Base-by-base conservation (phyloP, 192 early-diverging fungal species). In the Coemansia sp. region DNA sequence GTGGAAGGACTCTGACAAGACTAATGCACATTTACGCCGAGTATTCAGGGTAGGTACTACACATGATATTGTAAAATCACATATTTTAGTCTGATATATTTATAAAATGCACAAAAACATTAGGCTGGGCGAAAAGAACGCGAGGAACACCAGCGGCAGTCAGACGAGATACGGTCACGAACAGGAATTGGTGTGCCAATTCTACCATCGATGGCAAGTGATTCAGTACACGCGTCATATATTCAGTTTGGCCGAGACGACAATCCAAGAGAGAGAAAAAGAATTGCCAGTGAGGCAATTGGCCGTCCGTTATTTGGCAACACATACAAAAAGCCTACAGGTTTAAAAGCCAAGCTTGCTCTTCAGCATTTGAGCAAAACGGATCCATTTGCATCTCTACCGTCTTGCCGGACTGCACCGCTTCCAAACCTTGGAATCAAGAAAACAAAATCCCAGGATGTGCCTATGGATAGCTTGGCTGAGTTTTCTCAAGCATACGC, bases 1-100 rank as follows among this genome's bases (percentile, higher is more conserved):
- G 40, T 95, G 93, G 92, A 83, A 72, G 24, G 88, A 97, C 67
- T 84, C 92, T 0, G 96, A 93, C 64, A 68, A 83, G 6, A 71
- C 83, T 26, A 93, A 90, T 25, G 86, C 90, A 60, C 66, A 67
- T 40, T 55, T 96, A 40, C 84, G 94, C 7, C 86, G 84, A 40
- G 79, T 79, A 44, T 91, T 96, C 60, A 67, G 94, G 24, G 83
- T 64, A 70, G 34, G 67, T 58, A 21, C 7, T 11, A 17, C 36
- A 37, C n/a, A 34, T 20, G 23, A 8, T 9, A 38, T 57, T 34
- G 31, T 34, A 34, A 34, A 34, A 34, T 34, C 31, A 8, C 6
- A 31, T 31, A 34, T 0, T 34, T 34, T 34, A 34, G 6, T 34
- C 6, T 34, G 31, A 8, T 34, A 8, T 8, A 34, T 34, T 8